Percentiles rank a stretch among this genome's conserved stretches.
These are phyloP conservation scores for Calonectria fujianensis DNA, from an alignment of 2,329 filamentous ascomycete species.

Conservation along the genomic window DNA sequence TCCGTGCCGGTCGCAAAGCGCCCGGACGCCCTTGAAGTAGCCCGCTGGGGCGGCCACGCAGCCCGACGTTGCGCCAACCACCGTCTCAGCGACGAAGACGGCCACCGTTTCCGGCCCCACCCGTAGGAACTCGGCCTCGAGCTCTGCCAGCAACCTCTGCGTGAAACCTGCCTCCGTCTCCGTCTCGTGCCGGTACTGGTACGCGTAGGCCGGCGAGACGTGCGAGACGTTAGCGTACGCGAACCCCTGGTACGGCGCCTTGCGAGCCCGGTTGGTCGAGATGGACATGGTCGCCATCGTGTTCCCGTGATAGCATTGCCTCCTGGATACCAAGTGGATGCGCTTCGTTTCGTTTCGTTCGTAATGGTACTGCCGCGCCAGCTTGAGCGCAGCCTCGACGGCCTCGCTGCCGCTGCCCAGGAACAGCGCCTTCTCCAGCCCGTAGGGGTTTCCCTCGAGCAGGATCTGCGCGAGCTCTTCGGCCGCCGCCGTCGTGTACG, in stretches of 20 bases:
- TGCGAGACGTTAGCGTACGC: slow-evolving; percentile 49
- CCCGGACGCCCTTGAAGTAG: slow-evolving; percentile 69
- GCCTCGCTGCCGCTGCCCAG: slow-evolving; percentile 59
- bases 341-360: slow-evolving; percentile 58
- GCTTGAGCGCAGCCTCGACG: slow-evolving; percentile 68
- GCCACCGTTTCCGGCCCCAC: slow-evolving; percentile 67
- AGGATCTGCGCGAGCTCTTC: slow-evolving; percentile 49
- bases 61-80: slow-evolving; percentile 68
- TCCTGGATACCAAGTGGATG: slow-evolving; percentile 60
- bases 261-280: slow-evolving; percentile 48
- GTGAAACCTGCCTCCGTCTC: slow-evolving; percentile 39
- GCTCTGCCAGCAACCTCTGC: slow-evolving; percentile 54
- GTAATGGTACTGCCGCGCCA: slow-evolving; percentile 67
- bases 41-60: slow-evolving; percentile 69
- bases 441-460: slow-evolving; percentile 44
- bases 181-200: slow-evolving; percentile 30
- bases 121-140: slow-evolving; percentile 66
- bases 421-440: slow-evolving; percentile 52
- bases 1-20: slow-evolving; percentile 71
- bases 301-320: slow-evolving; percentile 68
- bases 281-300: slow-evolving; percentile 66
- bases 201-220: slow-evolving; percentile 41
- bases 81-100: slow-evolving; percentile 67
- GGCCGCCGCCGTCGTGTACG: slow-evolving; percentile 48
- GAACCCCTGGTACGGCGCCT: slow-evolving; percentile 44